phyloP scores from a whole-genome alignment of 75 land plant genomes.

The Larix kaempferi region DNA sequence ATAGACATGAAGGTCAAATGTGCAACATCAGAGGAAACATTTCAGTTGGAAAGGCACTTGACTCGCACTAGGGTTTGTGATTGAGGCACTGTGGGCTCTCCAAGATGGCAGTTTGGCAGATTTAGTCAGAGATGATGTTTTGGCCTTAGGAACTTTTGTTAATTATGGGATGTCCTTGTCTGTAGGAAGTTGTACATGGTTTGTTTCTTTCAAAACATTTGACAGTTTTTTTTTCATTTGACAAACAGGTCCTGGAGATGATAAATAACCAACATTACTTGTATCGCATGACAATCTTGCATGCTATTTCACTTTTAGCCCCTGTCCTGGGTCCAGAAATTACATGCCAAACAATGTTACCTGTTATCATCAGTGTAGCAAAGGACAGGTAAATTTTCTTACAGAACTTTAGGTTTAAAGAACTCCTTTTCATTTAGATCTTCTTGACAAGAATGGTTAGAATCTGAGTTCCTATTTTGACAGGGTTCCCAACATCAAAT shows the following conservation, averaged over 20 bases:
- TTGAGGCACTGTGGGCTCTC: not conserved
- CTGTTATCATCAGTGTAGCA: constrained; percentile 54
- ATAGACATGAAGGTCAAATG: not conserved
- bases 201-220: not conserved
- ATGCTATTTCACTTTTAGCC: constrained; percentile 51
- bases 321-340: constrained; percentile 58
- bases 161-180: not conserved
- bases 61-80: not conserved
- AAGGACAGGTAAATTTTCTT: constrained; percentile 42
- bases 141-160: not conserved
- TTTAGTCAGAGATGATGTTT: not conserved
- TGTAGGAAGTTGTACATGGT: not conserved
- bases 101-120: not conserved
- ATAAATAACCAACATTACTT: constrained; percentile 55
- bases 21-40: not conserved
- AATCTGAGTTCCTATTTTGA: constrained; percentile 3
- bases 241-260: constrained; percentile 42
- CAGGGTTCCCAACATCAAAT: constrained; percentile 63
- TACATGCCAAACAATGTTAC: constrained; percentile 54
- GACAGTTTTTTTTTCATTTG: not conserved
- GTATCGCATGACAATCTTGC: constrained; percentile 61
- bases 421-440: not conserved
- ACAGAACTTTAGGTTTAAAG: not conserved
- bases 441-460: not conserved
- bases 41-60: not conserved